Conservation (phyloP, 129 eudicot genomes). For the Artemisia argyi region DNA sequence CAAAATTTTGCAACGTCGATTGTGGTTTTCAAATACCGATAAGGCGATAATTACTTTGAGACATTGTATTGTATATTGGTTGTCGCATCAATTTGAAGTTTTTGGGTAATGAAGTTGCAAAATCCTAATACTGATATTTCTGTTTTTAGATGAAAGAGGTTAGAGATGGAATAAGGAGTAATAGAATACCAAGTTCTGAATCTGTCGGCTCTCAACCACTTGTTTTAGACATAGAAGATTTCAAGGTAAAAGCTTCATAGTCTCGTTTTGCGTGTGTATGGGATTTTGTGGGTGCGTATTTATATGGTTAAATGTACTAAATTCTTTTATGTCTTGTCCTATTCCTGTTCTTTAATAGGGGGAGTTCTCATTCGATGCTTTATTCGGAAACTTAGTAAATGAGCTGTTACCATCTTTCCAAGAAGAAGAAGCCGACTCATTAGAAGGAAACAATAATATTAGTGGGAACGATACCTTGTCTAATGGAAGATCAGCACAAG, state of each 20-base stretch:
- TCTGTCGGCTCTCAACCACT: slow-evolving; percentile 60
- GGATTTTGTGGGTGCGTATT: slow-evolving; percentile 3
- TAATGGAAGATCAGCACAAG: slow-evolving; percentile 65
- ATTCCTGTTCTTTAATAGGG: slow-evolving; percentile 51
- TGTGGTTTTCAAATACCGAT: slow-evolving; percentile 11
- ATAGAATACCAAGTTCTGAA: slow-evolving; percentile 43
- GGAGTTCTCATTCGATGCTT: not conserved
- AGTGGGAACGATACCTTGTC: slow-evolving; percentile 55
- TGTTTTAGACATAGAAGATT: slow-evolving; percentile 79
- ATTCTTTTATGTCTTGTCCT: slow-evolving; percentile 15
- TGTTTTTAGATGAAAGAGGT: slow-evolving; percentile 70
- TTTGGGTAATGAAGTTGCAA: slow-evolving; percentile 4
- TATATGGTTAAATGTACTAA: slow-evolving; percentile 6
- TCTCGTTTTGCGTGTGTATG: not conserved
- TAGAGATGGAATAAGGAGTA: slow-evolving; percentile 46
- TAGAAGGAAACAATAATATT: slow-evolving; percentile 58
- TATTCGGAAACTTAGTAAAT: slow-evolving; percentile 50
- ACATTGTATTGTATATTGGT: not conserved
- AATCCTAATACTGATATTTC: slow-evolving; percentile 16
- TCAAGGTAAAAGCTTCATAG: slow-evolving; percentile 55
- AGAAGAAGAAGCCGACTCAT: slow-evolving; percentile 71
- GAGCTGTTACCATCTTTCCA: slow-evolving; percentile 80
- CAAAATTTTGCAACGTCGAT: slow-evolving; percentile 16
- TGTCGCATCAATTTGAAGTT: slow-evolving; percentile 19
- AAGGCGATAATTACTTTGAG: not conserved